Evolutionary conservation across 2,329 filamentous ascomycete species (phyloP), one percentile per base, ranked within the genome.

Genomic region (Aspergillus tanneri): DNA sequence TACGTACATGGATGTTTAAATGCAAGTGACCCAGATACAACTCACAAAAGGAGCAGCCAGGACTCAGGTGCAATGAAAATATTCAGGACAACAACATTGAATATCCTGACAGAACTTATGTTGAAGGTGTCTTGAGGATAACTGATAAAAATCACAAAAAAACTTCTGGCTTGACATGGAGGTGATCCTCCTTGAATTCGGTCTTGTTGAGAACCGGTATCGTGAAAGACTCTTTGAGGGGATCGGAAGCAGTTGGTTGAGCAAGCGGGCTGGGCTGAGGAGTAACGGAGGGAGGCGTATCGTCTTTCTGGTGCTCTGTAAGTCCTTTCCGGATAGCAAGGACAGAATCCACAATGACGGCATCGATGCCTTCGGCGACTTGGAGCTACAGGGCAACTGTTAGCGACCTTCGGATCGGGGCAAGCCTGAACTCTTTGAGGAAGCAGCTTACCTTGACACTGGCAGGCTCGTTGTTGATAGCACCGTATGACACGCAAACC

Each of bases 291-390:
- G 62, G 57, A 4, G 62, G 58, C 10, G 60, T 58, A 10, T 53
- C 37, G 45, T 55, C 61, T 44, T 49, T 58, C 30, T 66, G 58
- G 30, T 60, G 57, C 47, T 73, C 72, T 2, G 88, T 93, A 52
- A 99, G 78, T 1, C 90, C 92, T 70, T 96, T 90, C 38, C 92
- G 84, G 58, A 99, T 96, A 32, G 89, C 89, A 23, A 97, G 80
- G 3, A 99, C 92, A 53, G 84, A 93, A 67, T 99, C 93, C 11
- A 97, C 93, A 64, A 99, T 99, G 45, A 99, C 92, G 1, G 93
- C 93, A 66, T 99, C 93, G 53, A 99, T 96, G 39, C 93, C 92
- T 71, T 96, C 89, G 46, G 89, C 88, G 8, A 95, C 89, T 84
- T 99, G 93, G 54, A 86, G 75, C 85, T 91, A 65, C 40, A 34